phyloP scores from a whole-genome alignment of 164 flowering plant genomes.

The Vitis vinifera region DNA sequence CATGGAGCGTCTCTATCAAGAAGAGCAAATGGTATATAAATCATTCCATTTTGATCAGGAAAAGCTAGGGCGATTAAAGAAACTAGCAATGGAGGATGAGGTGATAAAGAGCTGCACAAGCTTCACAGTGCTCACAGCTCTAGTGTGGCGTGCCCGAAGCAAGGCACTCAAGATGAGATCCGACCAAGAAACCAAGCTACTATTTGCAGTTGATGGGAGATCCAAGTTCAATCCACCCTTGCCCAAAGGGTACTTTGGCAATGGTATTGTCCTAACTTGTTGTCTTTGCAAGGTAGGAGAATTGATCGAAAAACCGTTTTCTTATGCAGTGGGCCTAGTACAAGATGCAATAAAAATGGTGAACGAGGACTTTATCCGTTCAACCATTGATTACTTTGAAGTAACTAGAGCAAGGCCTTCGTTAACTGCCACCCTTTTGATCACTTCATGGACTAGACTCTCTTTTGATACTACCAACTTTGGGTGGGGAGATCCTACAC shows the following conservation, averaged over 20 bases:
- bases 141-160: conserved; percentile 21
- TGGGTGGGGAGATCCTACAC: conserved; percentile 29
- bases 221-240: conserved; percentile 19
- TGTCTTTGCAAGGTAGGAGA: conserved; percentile 21
- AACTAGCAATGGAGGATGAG: conserved; percentile 16
- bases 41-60: conserved; percentile 14
- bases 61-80: conserved; percentile 9
- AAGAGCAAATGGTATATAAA: conserved; percentile 4
- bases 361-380: conserved; percentile 22
- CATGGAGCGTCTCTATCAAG: conserved; percentile 6
- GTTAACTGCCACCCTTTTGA: conserved; percentile 16
- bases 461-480: conserved; percentile 19
- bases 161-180: conserved; percentile 19
- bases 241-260: conserved; percentile 31
- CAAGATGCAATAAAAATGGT: conserved; percentile 18
- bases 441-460: conserved; percentile 30
- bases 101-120: conserved; percentile 12
- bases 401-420: conserved; percentile 17
- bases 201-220: conserved; percentile 20
- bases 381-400: conserved; percentile 23
- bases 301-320: conserved; percentile 18
- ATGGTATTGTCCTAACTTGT: conserved; percentile 7
- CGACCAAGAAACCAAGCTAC: conserved; percentile 21
- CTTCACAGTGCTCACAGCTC: conserved; percentile 19
- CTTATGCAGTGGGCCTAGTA: conserved; percentile 15